Conservation (phyloP, 2,329 filamentous ascomycete species). For the Cladosporium sp. region DNA sequence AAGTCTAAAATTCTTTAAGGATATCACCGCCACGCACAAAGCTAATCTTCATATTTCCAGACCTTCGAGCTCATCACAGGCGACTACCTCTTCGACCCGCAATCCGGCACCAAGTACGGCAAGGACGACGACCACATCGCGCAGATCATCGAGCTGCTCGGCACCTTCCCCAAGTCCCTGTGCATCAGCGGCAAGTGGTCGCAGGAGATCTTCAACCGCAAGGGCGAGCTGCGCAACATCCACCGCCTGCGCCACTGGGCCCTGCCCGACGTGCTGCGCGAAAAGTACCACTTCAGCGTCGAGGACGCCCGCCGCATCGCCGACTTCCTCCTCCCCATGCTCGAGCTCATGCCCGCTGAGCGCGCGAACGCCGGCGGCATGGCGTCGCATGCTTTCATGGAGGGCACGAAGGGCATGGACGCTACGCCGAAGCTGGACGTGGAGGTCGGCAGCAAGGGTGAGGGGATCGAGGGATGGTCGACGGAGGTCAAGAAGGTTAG, state of each 20-base stretch:
- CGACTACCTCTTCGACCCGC: constrained; percentile 96
- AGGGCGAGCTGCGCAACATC: constrained; percentile 95
- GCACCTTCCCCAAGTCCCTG: constrained; percentile 84
- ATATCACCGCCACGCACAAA: background rate
- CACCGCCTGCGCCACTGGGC: constrained; percentile 95
- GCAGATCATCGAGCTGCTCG: constrained; percentile 94
- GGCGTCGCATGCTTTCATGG: constrained; percentile 76
- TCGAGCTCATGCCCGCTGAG: constrained; percentile 81
- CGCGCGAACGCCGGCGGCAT: constrained; percentile 94
- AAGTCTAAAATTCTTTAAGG: constrained; percentile 30
- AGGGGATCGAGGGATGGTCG: constrained; percentile 92
- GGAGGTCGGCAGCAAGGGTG: constrained; percentile 72
- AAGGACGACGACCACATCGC: constrained; percentile 99
- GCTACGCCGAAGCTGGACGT: constrained; percentile 63
- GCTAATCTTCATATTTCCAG: constrained; percentile 42
- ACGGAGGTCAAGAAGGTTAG: constrained; percentile 76
- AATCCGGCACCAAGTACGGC: constrained; percentile 97
- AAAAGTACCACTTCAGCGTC: constrained; percentile 93
- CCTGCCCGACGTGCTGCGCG: constrained; percentile 80
- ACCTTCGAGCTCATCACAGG: constrained; percentile 96
- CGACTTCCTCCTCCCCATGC: constrained; percentile 82
- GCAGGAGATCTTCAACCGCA: constrained; percentile 97
- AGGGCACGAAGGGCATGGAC: constrained; percentile 85
- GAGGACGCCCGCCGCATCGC: constrained; percentile 73
- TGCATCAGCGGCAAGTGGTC: constrained; percentile 94